Conservation (phyloP, 2,329 filamentous ascomycete genomes). For the Stagonosporopsis cucurbitacearum region DNA sequence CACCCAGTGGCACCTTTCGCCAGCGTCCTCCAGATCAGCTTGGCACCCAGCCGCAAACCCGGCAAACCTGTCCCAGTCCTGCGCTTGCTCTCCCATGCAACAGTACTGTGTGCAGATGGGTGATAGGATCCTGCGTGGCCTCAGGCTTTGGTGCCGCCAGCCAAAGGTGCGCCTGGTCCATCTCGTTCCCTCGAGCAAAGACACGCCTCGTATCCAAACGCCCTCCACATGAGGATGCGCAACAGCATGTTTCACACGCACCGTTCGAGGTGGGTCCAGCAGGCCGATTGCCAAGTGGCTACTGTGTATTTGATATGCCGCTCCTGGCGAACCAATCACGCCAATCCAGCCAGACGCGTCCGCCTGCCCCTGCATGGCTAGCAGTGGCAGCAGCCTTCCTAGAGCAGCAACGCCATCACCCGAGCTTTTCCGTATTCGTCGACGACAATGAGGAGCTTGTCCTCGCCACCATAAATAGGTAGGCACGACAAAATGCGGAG, state of each 20-base stretch:
- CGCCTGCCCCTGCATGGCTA: slow-evolving; percentile 39
- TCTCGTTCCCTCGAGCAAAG: slow-evolving; percentile 15
- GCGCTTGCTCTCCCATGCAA: slow-evolving; percentile 18
- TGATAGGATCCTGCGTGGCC: neutral
- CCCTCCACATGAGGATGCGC: slow-evolving; percentile 33
- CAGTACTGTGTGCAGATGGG: too few relatives aligned
- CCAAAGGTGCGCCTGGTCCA: slow-evolving; percentile 2
- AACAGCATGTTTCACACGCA: slow-evolving; percentile 35
- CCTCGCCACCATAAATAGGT: slow-evolving; percentile 46
- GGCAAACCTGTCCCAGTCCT: slow-evolving; percentile 21
- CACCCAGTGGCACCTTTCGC: too few relatives aligned
- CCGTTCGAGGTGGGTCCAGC: slow-evolving; percentile 31
- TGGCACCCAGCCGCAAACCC: slow-evolving; percentile 32
- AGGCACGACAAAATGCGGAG: slow-evolving; percentile 46
- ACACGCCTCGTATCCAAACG: slow-evolving; percentile 18
- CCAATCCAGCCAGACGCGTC: slow-evolving; percentile 27
- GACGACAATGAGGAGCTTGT: slow-evolving; percentile 27
- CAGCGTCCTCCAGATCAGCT: slow-evolving; percentile 24
- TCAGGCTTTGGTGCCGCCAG: neutral
- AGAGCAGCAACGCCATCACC: slow-evolving; percentile 23
- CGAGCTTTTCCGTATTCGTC: slow-evolving; percentile 30
- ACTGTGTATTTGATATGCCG: slow-evolving; percentile 36
- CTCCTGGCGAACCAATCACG: slow-evolving; percentile 34
- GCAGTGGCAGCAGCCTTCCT: slow-evolving; percentile 17
- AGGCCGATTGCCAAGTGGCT: slow-evolving; percentile 26